phyloP scores from a whole-genome alignment of 2,329 filamentous ascomycete genomes.

The Cladophialophora psammophila region DNA sequence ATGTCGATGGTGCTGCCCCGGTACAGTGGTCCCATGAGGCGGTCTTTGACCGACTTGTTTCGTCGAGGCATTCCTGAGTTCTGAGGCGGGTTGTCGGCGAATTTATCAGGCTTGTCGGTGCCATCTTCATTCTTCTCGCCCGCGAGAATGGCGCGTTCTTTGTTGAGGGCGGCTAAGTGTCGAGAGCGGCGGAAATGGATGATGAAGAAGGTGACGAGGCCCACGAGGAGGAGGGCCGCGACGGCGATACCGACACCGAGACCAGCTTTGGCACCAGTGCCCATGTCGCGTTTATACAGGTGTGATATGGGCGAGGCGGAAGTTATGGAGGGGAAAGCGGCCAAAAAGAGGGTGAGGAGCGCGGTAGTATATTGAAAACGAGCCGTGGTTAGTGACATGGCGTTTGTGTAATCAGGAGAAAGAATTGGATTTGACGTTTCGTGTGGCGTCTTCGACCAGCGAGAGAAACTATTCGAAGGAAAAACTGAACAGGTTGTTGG shows the following conservation, averaged over 20 bases:
- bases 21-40: slow-evolving; percentile 41
- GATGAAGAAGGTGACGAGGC: slow-evolving; percentile 37
- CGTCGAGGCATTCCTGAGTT: slow-evolving; percentile 33
- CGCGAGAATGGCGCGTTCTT: slow-evolving; percentile 38
- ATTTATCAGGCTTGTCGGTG: slow-evolving; percentile 39
- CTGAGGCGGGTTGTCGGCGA: slow-evolving; percentile 27
- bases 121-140: slow-evolving; percentile 41
- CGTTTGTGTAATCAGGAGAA: neutral
- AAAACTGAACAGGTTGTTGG: neutral
- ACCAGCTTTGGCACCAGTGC: slow-evolving; percentile 39
- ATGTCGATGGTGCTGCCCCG: slow-evolving; percentile 40
- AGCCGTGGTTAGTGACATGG: slow-evolving; percentile 26
- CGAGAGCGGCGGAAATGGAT: slow-evolving; percentile 38
- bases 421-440: neutral
- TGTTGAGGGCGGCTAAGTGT: slow-evolving; percentile 37
- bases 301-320: slow-evolving; percentile 32
- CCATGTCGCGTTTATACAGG: slow-evolving; percentile 36
- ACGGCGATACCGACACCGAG: slow-evolving; percentile 40
- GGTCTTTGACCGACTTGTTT: slow-evolving; percentile 41
- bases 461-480: slow-evolving; percentile 14
- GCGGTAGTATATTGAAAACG: slow-evolving; percentile 9
- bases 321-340: slow-evolving; percentile 25
- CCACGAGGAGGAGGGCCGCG: slow-evolving; percentile 31
- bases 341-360: slow-evolving; percentile 25
- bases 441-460: slow-evolving; percentile 28